Evolutionary conservation across 768 basidiomycete genomes (phyloP).

Genomic region (Boletus rubropictus): DNA sequence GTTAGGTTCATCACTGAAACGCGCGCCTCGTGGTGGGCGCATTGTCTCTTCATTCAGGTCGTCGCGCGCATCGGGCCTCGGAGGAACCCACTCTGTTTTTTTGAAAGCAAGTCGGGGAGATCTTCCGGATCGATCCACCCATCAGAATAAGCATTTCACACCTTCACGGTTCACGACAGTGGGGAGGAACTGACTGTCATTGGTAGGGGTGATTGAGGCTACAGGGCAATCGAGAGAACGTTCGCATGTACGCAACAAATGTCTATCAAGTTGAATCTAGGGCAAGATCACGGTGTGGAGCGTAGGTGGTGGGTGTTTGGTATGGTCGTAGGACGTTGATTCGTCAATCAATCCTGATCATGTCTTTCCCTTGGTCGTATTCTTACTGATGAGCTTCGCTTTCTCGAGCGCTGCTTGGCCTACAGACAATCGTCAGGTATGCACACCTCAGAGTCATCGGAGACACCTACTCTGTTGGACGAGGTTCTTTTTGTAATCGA

Average conservation of each 20-base stretch:
- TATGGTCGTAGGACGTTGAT: background rate
- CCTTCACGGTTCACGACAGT: constrained; percentile 4
- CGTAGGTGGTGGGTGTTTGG: constrained; percentile 4
- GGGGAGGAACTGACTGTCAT: constrained; percentile 11
- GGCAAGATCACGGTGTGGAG: constrained; percentile 4
- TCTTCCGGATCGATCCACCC: constrained; percentile 17
- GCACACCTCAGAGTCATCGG: background rate
- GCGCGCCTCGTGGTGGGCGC: constrained; percentile 24
- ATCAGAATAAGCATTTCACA: constrained; percentile 9
- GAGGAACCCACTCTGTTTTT: constrained; percentile 20
- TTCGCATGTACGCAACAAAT: constrained; percentile 13
- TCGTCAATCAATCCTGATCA: constrained; percentile 29
- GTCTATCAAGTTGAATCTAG: constrained; percentile 14
- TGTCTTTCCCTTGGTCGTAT: constrained; percentile 61
- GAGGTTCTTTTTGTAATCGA: constrained; percentile 88
- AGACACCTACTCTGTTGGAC: constrained; percentile 62
- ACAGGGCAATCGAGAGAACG: constrained; percentile 11
- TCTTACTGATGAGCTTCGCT: constrained; percentile 89
- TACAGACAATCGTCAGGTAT: constrained; percentile 25
- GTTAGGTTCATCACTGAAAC: constrained; percentile 18
- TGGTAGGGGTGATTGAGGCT: constrained; percentile 4
- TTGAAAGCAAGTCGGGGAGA: constrained; percentile 10
- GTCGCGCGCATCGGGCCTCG: constrained; percentile 21
- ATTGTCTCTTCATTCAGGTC: constrained; percentile 15
- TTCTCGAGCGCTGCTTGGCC: constrained; percentile 86